These are phyloP conservation scores for Inga oerstediana DNA, from an alignment of 306 rosid species.

Conservation along the genomic window DNA sequence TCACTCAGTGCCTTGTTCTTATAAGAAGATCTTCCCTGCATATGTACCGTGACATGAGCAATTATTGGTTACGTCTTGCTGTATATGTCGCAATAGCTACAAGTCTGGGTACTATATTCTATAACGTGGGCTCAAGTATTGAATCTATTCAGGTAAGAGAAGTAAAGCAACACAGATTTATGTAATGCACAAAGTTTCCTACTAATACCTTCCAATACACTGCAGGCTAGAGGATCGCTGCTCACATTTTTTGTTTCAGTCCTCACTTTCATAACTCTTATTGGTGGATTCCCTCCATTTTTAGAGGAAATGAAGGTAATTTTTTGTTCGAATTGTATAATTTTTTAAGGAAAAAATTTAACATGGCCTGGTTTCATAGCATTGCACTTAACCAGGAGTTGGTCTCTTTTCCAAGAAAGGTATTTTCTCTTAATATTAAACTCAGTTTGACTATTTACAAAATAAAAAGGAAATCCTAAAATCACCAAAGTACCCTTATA, in stretches of 20 bases:
- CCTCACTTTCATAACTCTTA: slow-evolving; percentile 68
- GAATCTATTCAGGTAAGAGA: slow-evolving; percentile 44
- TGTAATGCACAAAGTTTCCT: neutral
- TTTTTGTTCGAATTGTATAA: neutral
- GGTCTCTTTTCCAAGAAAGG: neutral
- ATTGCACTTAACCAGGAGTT: neutral
- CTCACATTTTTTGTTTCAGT: slow-evolving; percentile 53
- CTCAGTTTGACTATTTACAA: neutral
- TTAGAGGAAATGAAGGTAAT: slow-evolving; percentile 75
- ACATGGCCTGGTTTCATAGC: neutral
- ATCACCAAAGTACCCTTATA: neutral
- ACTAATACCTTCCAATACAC: slow-evolving; percentile 14
- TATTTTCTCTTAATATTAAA: neutral
- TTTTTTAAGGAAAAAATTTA: neutral
- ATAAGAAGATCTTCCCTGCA: slow-evolving; percentile 67
- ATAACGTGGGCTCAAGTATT: slow-evolving; percentile 38
- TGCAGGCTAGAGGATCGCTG: slow-evolving; percentile 71
- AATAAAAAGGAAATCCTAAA: neutral
- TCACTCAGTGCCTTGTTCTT: slow-evolving; percentile 61
- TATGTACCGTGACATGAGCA: slow-evolving; percentile 63
- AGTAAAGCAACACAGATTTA: neutral
- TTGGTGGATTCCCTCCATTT: slow-evolving; percentile 84
- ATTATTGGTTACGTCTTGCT: slow-evolving; percentile 69
- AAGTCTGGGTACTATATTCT: slow-evolving; percentile 59
- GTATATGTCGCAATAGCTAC: slow-evolving; percentile 43